Evolutionary conservation across 1,284 basidiomycete species (phyloP).

Genomic region (Irpex lacteus): DNA sequence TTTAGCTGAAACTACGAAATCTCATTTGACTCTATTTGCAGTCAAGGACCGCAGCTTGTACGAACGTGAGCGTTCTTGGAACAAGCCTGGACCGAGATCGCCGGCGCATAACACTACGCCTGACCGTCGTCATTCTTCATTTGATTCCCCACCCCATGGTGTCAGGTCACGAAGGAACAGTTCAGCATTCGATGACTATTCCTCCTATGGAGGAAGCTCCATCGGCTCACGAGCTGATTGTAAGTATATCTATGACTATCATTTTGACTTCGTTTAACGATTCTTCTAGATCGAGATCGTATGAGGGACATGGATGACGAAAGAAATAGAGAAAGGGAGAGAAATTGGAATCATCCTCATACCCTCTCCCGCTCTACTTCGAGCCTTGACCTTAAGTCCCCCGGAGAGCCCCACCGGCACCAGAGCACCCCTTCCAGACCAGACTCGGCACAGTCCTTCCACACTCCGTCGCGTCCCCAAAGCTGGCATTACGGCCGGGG

Average conservation of each 20-base stretch:
- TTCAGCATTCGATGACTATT: slow-evolving; percentile 32
- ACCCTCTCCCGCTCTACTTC: slow-evolving; percentile 27
- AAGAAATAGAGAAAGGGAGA: slow-evolving; percentile 43
- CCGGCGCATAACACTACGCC: slow-evolving; percentile 8
- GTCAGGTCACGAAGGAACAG: slow-evolving; percentile 33
- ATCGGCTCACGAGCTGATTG: slow-evolving; percentile 44
- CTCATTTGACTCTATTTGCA: not conserved
- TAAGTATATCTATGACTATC: slow-evolving; percentile 26
- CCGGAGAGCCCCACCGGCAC: slow-evolving; percentile 25
- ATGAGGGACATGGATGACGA: slow-evolving; percentile 41
- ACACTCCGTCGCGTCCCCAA: slow-evolving; percentile 18
- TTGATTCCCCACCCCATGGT: slow-evolving; percentile 19
- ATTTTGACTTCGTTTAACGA: not conserved
- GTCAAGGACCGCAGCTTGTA: slow-evolving; percentile 10
- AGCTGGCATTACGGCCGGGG: slow-evolving; percentile 22
- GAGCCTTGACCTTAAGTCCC: slow-evolving; percentile 21
- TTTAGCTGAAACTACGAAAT: not conserved
- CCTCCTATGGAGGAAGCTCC: slow-evolving; percentile 42
- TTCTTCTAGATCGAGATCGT: slow-evolving; percentile 37
- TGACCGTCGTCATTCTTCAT: slow-evolving; percentile 17
- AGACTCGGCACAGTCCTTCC: slow-evolving; percentile 23
- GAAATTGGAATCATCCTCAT: slow-evolving; percentile 54
- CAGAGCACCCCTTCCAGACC: slow-evolving; percentile 25
- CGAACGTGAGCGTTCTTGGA: slow-evolving; percentile 19
- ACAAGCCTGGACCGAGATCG: slow-evolving; percentile 11